Base-by-base conservation (phyloP, 75 land plant genomes). In the Cupressus sempervirens region DNA sequence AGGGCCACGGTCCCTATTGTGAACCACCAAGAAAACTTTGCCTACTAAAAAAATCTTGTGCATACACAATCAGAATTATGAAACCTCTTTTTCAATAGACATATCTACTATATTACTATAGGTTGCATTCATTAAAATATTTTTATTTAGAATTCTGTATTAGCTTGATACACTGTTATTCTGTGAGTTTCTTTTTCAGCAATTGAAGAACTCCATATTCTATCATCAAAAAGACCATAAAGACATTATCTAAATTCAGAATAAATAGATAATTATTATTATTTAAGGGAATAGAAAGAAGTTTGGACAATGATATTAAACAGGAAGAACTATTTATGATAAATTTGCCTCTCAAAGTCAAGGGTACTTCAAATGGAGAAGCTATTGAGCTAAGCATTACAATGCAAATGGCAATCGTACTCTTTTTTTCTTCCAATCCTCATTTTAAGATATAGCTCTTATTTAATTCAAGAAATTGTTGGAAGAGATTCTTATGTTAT, bases 241-340 rank as follows among this genome's bases (percentile, higher is more conserved):
- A 20, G 11, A 41, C 16, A 40, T 20, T 36, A 20, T 76, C 80
- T 20, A 76, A 40, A 76, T 20, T 23, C 10, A 41, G 45, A 18
- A 20, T 76, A n/a, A 76, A 38, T 76, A 1, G 1, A 41, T 41
- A 76, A 41, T 20, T 36, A 8, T 0, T 23, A 26, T 41, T 26
- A 76, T 40, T 15, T 76, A 76, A 35, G 80, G 23, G 46, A 41
- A 76, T 76, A 20, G 80, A 76, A 36, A 41, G 80, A 76, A 40
- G 15, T 4, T 76, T 20, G 41, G 26, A 20, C 9, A 38, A 5
- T 1, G n/a, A 20, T 38, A 4, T 76, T 41, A 41, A 76, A 26
- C 46, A 41, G 10, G 80, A 77, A 77, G 48, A 48, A 43, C 45
- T 41, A 8, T 38, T 38, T 43, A 77, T 77, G 80, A 76, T 46